phyloP scores from a whole-genome alignment of 2,329 filamentous ascomycete species.

The Ophiostoma perfectum region DNA sequence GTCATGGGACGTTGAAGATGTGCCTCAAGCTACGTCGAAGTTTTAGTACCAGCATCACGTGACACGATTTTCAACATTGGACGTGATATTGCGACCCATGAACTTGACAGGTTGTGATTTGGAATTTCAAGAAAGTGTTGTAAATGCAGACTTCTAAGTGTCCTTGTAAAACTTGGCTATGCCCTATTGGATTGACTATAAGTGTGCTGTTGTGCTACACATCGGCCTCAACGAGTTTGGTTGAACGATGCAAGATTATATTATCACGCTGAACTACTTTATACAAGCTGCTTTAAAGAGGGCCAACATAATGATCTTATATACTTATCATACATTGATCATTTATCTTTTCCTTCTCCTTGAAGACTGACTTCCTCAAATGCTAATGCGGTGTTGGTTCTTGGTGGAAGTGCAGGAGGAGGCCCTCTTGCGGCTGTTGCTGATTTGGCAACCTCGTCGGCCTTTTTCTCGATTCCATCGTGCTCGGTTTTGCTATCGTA shows the following conservation, averaged over 20 bases:
- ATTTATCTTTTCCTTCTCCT: neutral
- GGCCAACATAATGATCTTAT: neutral
- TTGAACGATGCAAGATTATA: no score
- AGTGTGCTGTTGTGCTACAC: no score
- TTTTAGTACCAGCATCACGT: neutral
- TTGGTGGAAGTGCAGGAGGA: neutral
- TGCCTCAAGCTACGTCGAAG: conserved; percentile 5
- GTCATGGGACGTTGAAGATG: neutral
- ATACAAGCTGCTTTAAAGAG: no score
- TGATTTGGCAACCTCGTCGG: neutral
- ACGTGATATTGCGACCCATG: no score
- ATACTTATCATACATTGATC: neutral
- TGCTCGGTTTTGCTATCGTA: conserved; percentile 2
- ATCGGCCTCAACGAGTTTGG: no score
- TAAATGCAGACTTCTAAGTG: no score
- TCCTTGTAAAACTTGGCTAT: no score
- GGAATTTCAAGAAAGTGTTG: no score
- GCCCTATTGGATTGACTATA: no score
- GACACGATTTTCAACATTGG: neutral
- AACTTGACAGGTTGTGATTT: no score
- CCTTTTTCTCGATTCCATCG: neutral
- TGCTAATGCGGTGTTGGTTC: neutral
- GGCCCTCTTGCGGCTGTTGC: conserved; percentile 12
- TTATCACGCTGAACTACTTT: no score
- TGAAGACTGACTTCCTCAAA: conserved; percentile 20